These are phyloP conservation scores for Pyrus communis DNA, from an alignment of 306 rosid species.

Conservation along the genomic window DNA sequence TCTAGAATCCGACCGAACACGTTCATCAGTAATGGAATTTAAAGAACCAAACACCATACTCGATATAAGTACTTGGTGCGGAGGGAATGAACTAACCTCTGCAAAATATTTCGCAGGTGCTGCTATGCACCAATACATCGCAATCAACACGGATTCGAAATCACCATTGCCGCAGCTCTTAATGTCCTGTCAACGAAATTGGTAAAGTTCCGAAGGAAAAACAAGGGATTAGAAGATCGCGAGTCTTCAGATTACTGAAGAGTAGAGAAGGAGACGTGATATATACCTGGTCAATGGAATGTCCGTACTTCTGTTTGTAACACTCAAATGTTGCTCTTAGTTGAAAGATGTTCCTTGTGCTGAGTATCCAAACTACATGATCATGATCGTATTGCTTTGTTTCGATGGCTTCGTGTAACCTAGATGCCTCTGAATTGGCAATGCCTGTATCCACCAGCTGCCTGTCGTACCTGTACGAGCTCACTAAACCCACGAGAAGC, in stretches of 20 bases:
- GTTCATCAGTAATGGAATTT: background rate
- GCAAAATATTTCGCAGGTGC: constrained; percentile 86
- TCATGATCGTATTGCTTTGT: constrained; percentile 53
- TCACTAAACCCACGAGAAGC: constrained; percentile 71
- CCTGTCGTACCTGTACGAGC: constrained; percentile 73
- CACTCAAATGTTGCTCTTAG: constrained; percentile 64
- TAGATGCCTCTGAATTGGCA: constrained; percentile 56
- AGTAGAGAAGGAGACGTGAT: constrained; percentile 3
- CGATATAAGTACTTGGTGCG: background rate
- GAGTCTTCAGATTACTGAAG: background rate
- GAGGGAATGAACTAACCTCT: constrained; percentile 37
- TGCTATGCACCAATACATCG: constrained; percentile 53
- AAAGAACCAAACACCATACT: background rate
- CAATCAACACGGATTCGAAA: constrained; percentile 42
- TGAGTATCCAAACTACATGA: constrained; percentile 54
- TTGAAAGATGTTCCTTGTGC: constrained; percentile 84
- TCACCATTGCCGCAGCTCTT: constrained; percentile 46
- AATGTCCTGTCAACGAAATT: constrained; percentile 49
- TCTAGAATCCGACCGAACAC: background rate
- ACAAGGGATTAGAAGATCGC: background rate
- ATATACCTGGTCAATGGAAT: constrained; percentile 52
- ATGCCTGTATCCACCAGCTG: constrained; percentile 42
- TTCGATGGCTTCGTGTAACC: constrained; percentile 54
- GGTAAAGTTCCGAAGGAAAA: background rate
- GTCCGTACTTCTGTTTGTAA: constrained; percentile 55